Evolutionary conservation across 2,329 filamentous ascomycete genomes (phyloP), one percentile per base, ranked within the genome.

Genomic region (Drechmeria coniospora): DNA sequence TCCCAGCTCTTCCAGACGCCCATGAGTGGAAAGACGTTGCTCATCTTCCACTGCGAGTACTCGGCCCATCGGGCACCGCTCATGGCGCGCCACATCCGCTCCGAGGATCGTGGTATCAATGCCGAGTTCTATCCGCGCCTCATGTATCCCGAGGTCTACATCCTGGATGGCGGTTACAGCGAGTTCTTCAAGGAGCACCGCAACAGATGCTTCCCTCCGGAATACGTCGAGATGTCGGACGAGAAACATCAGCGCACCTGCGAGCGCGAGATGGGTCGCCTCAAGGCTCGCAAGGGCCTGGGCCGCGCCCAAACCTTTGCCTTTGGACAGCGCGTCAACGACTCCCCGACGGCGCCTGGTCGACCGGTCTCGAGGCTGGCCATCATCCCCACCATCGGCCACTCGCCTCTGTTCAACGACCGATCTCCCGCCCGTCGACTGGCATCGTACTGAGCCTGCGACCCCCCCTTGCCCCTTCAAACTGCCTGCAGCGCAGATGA

Each of bases 1-100:
- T 63, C 64, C 30, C 74, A 86, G 40, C 69, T 98, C 26, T 93
- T 98, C 51, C 58, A 72, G 31, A 65, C 61, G 14, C 64, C 66
- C 12, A 71, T 76, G 43, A 58, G 69, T 25, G 69, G 76, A 27
- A 78, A 74, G 39, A 90, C 84, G 0, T 64, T 94, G 8, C 57
- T 98, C 36, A 75, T 98, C 40, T 82, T 98, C 44, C 90, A 98
- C 59, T 98, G 90, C 68, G 90, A 98, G 57, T 98, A 95, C 57
- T 95, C 90, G 19, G 87, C 83, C 21, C 87, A 95, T 51, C 81
- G 90, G 36, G 90, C 90, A 25, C 90, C 90, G 25, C 76, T 93
- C 37, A 95, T 95, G 79, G 90, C 90, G 27, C 84, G 90, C 44
- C 83, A 84, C 52, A 74, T 98, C 35, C 86, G 90, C 39, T 77